Conservation (phyloP, 768 basidiomycete genomes). For the Trametes sanguinea region DNA sequence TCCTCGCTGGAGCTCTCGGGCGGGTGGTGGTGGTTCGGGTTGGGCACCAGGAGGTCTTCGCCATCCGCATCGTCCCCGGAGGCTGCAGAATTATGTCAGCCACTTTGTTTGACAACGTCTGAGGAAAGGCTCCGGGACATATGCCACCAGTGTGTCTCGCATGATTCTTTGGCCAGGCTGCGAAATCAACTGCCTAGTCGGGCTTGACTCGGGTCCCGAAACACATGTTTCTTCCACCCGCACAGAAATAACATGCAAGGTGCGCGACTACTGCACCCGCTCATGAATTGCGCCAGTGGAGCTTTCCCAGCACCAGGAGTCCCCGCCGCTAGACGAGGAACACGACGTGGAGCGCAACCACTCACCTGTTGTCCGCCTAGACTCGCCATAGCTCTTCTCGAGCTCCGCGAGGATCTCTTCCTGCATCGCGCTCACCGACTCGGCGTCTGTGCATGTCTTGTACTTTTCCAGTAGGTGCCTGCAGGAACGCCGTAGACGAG, state of each 20-base stretch:
- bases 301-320: background rate
- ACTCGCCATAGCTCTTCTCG: constrained; percentile 59
- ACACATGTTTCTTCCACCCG: background rate
- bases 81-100: constrained; percentile 8
- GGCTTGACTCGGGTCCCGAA: background rate
- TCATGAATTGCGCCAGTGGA: background rate
- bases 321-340: background rate
- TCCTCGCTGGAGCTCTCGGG: constrained; percentile 19
- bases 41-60: constrained; percentile 66
- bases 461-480: constrained; percentile 64
- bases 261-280: background rate
- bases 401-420: constrained; percentile 70
- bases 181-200: too few relatives aligned
- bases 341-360: background rate
- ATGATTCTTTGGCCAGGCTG: background rate
- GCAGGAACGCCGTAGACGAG: background rate
- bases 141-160: background rate
- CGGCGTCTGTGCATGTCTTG: constrained; percentile 63
- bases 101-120: background rate
- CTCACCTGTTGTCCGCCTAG: constrained; percentile 53
- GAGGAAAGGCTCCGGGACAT: background rate
- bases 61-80: constrained; percentile 34
- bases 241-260: background rate
- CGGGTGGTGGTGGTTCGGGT: constrained; percentile 58
- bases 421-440: constrained; percentile 61